Evolutionary conservation across 83 land plant species (phyloP).

Genomic region (Thuja plicata): DNA sequence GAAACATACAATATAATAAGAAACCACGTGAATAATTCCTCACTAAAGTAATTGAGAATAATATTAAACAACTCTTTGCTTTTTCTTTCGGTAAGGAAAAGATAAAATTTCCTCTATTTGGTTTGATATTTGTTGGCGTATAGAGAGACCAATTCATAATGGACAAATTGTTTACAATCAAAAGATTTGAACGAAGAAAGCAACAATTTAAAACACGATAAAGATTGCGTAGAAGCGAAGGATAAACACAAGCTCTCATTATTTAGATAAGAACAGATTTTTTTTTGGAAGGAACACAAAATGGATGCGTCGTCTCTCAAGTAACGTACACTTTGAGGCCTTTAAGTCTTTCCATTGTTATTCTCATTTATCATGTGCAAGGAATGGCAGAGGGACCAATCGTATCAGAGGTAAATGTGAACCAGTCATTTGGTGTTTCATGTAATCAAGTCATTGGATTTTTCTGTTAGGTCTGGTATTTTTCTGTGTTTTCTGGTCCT

Average conservation of each 20-base stretch:
- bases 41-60: no score
- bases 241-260: background rate
- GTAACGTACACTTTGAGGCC: background rate
- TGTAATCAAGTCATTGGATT: background rate
- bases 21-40: no score
- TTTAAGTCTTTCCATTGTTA: background rate
- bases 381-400: background rate
- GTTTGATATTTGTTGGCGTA: no score
- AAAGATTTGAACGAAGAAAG: background rate
- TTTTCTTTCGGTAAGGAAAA: no score
- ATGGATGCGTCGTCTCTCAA: background rate
- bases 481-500: no score
- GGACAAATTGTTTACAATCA: no score
- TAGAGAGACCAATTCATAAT: no score
- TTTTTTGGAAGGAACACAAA: background rate
- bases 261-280: background rate
- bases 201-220: background rate
- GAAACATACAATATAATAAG: no score
- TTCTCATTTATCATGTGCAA: background rate
- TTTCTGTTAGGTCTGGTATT: background rate
- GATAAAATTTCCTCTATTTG: no score
- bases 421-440: no score
- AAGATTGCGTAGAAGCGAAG: background rate
- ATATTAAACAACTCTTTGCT: no score
- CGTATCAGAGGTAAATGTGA: background rate